A percentile compares a stretch with the other conserved stretches of the same genome.
Conservation (phyloP, 768 basidiomycete genomes). For the Tricholoma sp. region DNA sequence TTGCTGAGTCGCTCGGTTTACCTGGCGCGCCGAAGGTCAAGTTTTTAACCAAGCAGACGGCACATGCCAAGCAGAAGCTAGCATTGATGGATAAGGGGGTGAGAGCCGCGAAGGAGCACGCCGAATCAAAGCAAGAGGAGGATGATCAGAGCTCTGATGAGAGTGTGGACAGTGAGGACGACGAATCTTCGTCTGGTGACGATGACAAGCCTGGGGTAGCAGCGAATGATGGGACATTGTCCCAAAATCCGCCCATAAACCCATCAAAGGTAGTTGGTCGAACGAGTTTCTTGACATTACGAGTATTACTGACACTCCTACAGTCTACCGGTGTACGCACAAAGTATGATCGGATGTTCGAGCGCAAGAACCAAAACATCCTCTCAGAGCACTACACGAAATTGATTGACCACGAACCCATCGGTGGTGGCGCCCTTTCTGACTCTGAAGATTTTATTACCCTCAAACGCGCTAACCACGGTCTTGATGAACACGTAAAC, state of each 20-base stretch:
- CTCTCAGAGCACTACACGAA: slow-evolving; percentile 88
- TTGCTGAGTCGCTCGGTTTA: slow-evolving; percentile 85
- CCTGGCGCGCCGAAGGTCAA: slow-evolving; percentile 96
- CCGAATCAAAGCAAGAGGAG: not conserved
- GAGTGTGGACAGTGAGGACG: slow-evolving; percentile 16
- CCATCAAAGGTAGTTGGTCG: slow-evolving; percentile 34
- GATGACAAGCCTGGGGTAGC: slow-evolving; percentile 4
- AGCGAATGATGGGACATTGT: slow-evolving; percentile 7
- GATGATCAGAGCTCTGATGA: slow-evolving; percentile 8
- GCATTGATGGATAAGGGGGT: slow-evolving; percentile 15
- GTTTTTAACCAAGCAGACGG: slow-evolving; percentile 62
- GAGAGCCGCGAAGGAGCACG: not conserved
- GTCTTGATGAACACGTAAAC: not conserved
- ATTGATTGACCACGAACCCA: slow-evolving; percentile 67
- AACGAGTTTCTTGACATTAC: not conserved
- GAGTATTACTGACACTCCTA: not conserved
- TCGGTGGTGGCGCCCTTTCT: slow-evolving; percentile 20
- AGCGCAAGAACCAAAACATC: slow-evolving; percentile 90
- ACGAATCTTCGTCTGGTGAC: slow-evolving; percentile 1
- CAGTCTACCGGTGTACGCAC: slow-evolving; percentile 57
- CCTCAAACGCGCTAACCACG: slow-evolving; percentile 85
- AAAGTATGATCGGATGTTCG: slow-evolving; percentile 98
- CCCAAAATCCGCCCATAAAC: slow-evolving; percentile 15
- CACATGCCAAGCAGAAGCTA: slow-evolving; percentile 47
- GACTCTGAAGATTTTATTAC: slow-evolving; percentile 82